Percentiles rank a stretch among this genome's conserved stretches.
Conservation (phyloP, 371 early-diverging fungal genomes). For the Rhizopus arrhizus region DNA sequence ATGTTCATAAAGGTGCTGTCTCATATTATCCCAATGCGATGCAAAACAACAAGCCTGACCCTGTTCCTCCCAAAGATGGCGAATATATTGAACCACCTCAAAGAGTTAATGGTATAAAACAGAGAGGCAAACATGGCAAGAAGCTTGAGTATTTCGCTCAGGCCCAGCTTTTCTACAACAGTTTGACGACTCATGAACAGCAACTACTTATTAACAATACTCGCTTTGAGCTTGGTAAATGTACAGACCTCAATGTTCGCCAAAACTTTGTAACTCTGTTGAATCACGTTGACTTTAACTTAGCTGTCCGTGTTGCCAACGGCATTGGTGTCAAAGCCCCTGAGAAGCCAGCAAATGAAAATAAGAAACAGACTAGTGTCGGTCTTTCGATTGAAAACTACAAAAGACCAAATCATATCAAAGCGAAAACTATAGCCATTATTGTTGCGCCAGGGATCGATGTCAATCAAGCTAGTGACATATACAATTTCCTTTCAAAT, state of each 20-base stretch:
- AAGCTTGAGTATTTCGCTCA: conserved; percentile 49
- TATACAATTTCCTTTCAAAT: conserved; percentile 29
- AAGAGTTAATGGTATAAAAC: conserved; percentile 17
- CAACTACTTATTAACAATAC: conserved; percentile 44
- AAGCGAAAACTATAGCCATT: conserved; percentile 39
- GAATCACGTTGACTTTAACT: conserved; percentile 44
- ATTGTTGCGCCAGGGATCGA: conserved; percentile 39
- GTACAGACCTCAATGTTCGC: conserved; percentile 31
- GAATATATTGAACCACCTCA: conserved; percentile 28
- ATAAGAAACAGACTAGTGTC: conserved; percentile 19
- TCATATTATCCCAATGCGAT: conserved; percentile 25
- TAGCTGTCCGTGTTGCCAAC: conserved; percentile 44
- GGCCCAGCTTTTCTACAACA: conserved; percentile 48
- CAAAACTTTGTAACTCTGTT: conserved; percentile 38
- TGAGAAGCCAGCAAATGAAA: conserved; percentile 25
- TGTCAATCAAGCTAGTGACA: conserved; percentile 28
- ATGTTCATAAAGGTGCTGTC: conserved; percentile 21
- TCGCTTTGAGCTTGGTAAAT: conserved; percentile 49
- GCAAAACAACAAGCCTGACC: conserved; percentile 22
- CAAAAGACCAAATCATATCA: conserved; percentile 36
- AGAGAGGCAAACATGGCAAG: conserved; percentile 27
- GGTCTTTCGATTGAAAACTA: conserved; percentile 42
- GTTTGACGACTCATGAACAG: conserved; percentile 37
- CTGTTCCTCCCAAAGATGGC: conserved; percentile 14
- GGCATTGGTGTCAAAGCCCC: conserved; percentile 38